These are phyloP conservation scores for Mortierella sp. DNA, from an alignment of 371 early-diverging fungal species.

Conservation along the genomic window DNA sequence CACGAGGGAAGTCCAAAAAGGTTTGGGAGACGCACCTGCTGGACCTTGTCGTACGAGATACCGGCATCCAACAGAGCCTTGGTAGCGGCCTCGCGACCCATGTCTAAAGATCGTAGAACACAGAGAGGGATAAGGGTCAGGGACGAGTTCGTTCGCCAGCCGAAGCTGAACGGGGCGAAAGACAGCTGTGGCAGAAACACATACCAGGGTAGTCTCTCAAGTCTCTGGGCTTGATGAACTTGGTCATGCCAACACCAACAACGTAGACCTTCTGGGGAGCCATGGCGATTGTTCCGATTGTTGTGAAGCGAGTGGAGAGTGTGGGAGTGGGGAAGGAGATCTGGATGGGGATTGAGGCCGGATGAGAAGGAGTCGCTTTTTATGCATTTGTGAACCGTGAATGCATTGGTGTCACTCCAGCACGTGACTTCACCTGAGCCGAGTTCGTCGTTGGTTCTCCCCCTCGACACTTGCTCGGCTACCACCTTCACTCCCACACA, in stretches of 20 bases:
- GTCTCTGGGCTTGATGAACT: conserved; percentile 71
- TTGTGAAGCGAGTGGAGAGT: no score
- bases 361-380: no score
- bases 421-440: no score
- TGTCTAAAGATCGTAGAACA: conserved; percentile 55
- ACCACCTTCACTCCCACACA: no score
- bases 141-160: conserved; percentile 5
- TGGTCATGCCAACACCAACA: conserved; percentile 78
- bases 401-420: no score
- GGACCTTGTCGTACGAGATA: conserved; percentile 72
- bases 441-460: no score
- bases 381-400: no score
- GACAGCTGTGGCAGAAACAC: neutral
- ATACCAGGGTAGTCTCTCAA: conserved; percentile 69
- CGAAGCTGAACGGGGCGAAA: neutral
- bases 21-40: conserved; percentile 56
- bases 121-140: neutral
- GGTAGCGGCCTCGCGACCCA: conserved; percentile 77
- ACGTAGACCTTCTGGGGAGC: conserved; percentile 56
- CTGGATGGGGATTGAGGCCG: no score
- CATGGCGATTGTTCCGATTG: conserved; percentile 17
- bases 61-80: conserved; percentile 81
- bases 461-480: no score
- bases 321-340: no score
- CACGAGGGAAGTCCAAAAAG: no score